Base-by-base conservation (phyloP, 176 grass and related monocot genomes). In the Triticum urartu region DNA sequence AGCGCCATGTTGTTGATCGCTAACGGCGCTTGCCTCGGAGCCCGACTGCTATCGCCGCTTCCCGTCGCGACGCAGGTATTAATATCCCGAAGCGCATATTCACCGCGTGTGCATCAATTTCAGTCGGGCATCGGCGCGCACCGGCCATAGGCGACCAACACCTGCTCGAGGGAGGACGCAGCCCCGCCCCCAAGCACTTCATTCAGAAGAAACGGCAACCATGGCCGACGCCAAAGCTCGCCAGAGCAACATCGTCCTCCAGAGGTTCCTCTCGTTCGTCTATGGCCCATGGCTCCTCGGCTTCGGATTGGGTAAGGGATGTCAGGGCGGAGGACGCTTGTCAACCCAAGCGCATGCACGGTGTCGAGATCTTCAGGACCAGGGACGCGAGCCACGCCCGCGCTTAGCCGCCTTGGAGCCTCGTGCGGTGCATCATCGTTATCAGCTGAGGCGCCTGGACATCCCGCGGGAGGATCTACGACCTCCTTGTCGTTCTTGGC, bases 61-160 rank as follows among this genome's bases (percentile, higher is more conserved):
- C n/a, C 84, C 52, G 3, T 3, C 26, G 5, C 38, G 88, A 8
- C 38, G 79, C 79, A 70, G 72, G 88, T 86, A 87, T 79, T 65
- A 81, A n/a, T 36, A 9, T 14, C 71, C 83, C 64, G 38, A 69
- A 15, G 39, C 83, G n/a, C 38, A 71, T 33, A 26, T 5, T 69
- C 79, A 7, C 33, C 26, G 5, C 0, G 72, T 79, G 36, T 18
- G 72, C 1, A 80, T 25, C 59, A 20, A 42, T 28, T 20, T 22
- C 28, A 36, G 70, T 21, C 38, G 38, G 38, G 7, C 38, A 1
- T 7, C 22, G 30, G 40, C 9, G 5, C 24, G 25, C 73, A 15
- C 24, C 6, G 7, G 12, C 3, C 59, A 1, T n/a, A 39, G n/a
- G 21, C 4, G 33, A 14, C 4, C 32, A 13, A 5, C n/a, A 4